Evolutionary conservation across 225 moss, liverwort and hornwort genomes (phyloP), one percentile per base, ranked within the genome.

Genomic region (Thuidium tamariscinum): DNA sequence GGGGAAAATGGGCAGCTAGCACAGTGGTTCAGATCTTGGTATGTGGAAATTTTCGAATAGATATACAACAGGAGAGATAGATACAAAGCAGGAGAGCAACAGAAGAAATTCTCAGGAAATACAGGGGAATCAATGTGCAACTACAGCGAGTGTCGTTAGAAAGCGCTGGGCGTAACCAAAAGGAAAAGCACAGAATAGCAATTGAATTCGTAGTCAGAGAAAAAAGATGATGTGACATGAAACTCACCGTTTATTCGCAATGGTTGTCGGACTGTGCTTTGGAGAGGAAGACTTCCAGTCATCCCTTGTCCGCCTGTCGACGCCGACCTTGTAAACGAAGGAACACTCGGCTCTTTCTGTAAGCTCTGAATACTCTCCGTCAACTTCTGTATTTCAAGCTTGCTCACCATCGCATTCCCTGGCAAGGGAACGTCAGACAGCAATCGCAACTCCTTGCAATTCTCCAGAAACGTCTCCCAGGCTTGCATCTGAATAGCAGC

Each of bases 401-500:
- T 89, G 55, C 82, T 86, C 64, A 91, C 89, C 51, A 87, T 73
- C 32, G 32, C 83, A n/a, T 81, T 83, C 15, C 74, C 30, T 41
- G 79, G 83, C 30, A 88, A 46, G 34, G 91, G 90, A 20, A 92
- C 52, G 73, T 91, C 93, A 44, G 81, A 80, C 39, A 91, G 87
- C 85, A 93, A 72, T 65, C 82, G 85, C 69, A 93, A 34, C n/a
- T 87, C 89, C 65, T 80, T 90, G 87, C 94, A 94, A 21, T 42
- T 68, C 79, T 77, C 84, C 69, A 93, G 62, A 82, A 93, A 93
- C n/a, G 52, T 48, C 61, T 83, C 66, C 83, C 92, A 79, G 44
- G 74, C 78, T 64, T 87, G 84, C 85, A 82, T 79, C 85, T 93
- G 93, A 83, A 25, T 52, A 48, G 76, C 84, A 66, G 92, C 92